Conservation (phyloP, 2,329 filamentous ascomycete species). For the Cadophora gregata region DNA sequence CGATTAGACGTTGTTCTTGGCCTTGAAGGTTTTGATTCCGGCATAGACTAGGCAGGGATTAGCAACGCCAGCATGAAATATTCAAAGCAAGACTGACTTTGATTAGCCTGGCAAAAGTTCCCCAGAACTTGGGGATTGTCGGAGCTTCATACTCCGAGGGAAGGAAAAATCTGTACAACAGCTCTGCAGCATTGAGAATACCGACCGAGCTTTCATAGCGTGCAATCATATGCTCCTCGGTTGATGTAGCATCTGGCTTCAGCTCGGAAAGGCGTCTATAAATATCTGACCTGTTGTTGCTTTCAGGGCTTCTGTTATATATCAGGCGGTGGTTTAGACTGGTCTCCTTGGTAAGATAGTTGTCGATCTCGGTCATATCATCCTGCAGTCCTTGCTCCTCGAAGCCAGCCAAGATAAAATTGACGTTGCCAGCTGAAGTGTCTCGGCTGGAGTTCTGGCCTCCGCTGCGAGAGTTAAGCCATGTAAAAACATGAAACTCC, state of each 20-base stretch:
- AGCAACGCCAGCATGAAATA: background rate
- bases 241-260: constrained; percentile 22
- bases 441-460: background rate
- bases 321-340: constrained; percentile 29
- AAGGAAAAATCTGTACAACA: constrained; percentile 52
- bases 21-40: background rate
- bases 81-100: constrained; percentile 36
- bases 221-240: constrained; percentile 15
- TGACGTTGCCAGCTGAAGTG: constrained; percentile 4
- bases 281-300: constrained; percentile 13
- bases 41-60: constrained; percentile 2
- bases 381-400: constrained; percentile 18
- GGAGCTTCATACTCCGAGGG: constrained; percentile 47
- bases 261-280: constrained; percentile 21
- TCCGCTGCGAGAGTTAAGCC: constrained; percentile 25
- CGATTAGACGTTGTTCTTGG: background rate
- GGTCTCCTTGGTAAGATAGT: constrained; percentile 30
- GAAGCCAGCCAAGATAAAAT: constrained; percentile 4
- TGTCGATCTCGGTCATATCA: constrained; percentile 33
- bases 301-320: constrained; percentile 27
- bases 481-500: constrained; percentile 39
- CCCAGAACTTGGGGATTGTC: constrained; percentile 53
- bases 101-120: constrained; percentile 46
- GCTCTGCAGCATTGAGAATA: constrained; percentile 50
- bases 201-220: constrained; percentile 44